Percentiles rank a stretch among this genome's conserved stretches.
Evolutionary conservation across 352 stramenopile species (phyloP).

Genomic region (Globisporangium parvum): DNA sequence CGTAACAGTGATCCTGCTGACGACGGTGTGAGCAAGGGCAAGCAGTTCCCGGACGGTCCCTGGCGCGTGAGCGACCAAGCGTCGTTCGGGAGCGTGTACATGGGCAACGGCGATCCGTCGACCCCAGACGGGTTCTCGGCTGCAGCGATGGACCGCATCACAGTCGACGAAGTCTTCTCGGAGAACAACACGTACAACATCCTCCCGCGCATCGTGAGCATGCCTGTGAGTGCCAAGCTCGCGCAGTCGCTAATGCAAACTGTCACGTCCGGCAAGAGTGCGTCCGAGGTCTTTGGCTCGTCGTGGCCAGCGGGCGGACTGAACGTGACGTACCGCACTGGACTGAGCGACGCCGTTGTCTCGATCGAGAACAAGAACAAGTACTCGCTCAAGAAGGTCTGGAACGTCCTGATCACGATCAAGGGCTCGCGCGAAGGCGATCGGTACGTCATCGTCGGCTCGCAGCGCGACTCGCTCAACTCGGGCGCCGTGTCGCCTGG

Average conservation of each 20-base stretch:
- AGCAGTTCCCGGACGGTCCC: conserved; percentile 53
- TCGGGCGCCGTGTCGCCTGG: conserved; percentile 55
- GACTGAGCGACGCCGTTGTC: conserved; percentile 20
- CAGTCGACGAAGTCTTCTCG: conserved; percentile 73
- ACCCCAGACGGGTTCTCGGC: conserved; percentile 65
- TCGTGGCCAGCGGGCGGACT: conserved; percentile 28
- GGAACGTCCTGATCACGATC: conserved; percentile 74
- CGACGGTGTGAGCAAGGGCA: conserved; percentile 44
- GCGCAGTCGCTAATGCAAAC: conserved; percentile 39
- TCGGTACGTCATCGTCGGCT: conserved; percentile 71
- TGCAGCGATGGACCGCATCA: conserved; percentile 52
- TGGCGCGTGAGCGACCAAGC: conserved; percentile 50
- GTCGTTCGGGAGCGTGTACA: conserved; percentile 74
- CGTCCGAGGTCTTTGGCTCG: conserved; percentile 34
- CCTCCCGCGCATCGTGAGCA: conserved; percentile 60
- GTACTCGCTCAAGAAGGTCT: conserved; percentile 66
- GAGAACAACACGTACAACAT: conserved; percentile 81
- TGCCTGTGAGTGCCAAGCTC: conserved; percentile 61
- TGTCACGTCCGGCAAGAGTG: conserved; percentile 19
- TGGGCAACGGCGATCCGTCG: conserved; percentile 79
- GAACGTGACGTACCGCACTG: conserved; percentile 25
- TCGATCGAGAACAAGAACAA: conserved; percentile 62
- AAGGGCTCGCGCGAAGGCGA: conserved; percentile 64
- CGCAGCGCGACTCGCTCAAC: conserved; percentile 61
- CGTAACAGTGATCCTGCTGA: conserved; percentile 54